phyloP scores from a whole-genome alignment of 345 rosid genomes.

The Garcia nutans region DNA sequence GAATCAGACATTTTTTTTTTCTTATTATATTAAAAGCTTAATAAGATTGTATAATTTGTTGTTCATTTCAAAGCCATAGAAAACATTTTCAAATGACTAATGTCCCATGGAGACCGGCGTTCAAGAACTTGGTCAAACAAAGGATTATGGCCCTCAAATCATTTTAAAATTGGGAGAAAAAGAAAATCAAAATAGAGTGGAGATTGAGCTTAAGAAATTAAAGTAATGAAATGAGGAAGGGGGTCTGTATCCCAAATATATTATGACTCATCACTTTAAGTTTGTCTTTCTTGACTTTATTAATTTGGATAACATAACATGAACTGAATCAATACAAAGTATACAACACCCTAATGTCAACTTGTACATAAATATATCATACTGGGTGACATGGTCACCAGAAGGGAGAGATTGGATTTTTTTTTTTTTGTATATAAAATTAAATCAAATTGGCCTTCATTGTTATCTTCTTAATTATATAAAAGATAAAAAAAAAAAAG shows the following conservation, averaged over 20 bases:
- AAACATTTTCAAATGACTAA: too few species aligned
- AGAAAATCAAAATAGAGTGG: neutral
- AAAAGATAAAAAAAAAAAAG: neutral
- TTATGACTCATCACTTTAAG: neutral
- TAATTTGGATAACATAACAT: constrained; percentile 12
- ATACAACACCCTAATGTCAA: neutral
- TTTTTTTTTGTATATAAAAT: neutral
- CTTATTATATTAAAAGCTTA: too few species aligned
- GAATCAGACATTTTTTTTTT: too few species aligned
- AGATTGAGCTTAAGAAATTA: neutral
- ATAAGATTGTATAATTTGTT: too few species aligned
- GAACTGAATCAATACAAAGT: constrained; percentile 16
- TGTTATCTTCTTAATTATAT: neutral
- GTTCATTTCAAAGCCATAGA: too few species aligned
- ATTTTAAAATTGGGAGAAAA: neutral
- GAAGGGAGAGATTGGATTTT: neutral
- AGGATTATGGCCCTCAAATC: constrained; percentile 4
- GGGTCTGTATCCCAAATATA: constrained; percentile 26
- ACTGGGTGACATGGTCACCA: neutral
- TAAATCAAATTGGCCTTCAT: too few species aligned
- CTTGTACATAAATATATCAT: neutral
- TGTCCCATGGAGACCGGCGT: constrained; percentile 6
- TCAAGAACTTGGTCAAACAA: constrained; percentile 17
- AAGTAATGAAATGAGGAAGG: constrained; percentile 21
- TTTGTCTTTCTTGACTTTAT: neutral